Evolutionary conservation across 352 stramenopile genomes (phyloP).

Genomic region (Phytophthora crassamura): DNA sequence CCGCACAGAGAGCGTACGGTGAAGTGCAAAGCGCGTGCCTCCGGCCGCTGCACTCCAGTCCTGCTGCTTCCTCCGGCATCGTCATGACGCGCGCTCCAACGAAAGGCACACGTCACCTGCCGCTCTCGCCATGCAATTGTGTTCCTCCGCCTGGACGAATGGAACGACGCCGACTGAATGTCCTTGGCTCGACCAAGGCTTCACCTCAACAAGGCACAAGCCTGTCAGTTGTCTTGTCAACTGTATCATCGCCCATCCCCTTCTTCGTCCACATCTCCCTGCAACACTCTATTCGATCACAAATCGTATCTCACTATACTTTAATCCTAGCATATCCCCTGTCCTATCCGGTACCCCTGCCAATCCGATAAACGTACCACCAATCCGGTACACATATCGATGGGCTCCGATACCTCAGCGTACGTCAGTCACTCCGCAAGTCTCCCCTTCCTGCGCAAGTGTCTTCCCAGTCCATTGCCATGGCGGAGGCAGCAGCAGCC

Average conservation of each 20-base stretch:
- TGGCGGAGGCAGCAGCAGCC: conserved; percentile 41
- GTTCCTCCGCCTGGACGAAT: neutral
- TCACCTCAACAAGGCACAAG: neutral
- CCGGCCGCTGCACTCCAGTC: conserved; percentile 27
- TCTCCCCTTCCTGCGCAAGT: conserved; percentile 24
- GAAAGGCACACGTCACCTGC: conserved; percentile 17
- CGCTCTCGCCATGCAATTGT: conserved; percentile 9
- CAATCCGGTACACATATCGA: neutral
- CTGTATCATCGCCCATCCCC: conserved; percentile 8
- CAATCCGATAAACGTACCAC: no score
- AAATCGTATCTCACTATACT: conserved; percentile 2
- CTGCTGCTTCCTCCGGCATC: conserved; percentile 17
- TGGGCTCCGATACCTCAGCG: neutral
- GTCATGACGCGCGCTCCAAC: conserved; percentile 26
- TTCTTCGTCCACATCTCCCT: conserved; percentile 24
- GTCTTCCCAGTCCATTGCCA: conserved; percentile 10
- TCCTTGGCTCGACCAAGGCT: neutral
- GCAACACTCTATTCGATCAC: neutral
- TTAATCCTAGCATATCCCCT: conserved; percentile 4
- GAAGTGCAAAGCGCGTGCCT: conserved; percentile 37
- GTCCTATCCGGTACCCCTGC: neutral
- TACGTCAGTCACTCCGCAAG: conserved; percentile 35
- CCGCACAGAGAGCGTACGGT: conserved; percentile 30
- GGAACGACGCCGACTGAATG: no score
- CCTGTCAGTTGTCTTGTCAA: conserved; percentile 3